These are phyloP conservation scores for Phytophthora sansomeana DNA, from an alignment of 352 stramenopile genomes.

Conservation along the genomic window DNA sequence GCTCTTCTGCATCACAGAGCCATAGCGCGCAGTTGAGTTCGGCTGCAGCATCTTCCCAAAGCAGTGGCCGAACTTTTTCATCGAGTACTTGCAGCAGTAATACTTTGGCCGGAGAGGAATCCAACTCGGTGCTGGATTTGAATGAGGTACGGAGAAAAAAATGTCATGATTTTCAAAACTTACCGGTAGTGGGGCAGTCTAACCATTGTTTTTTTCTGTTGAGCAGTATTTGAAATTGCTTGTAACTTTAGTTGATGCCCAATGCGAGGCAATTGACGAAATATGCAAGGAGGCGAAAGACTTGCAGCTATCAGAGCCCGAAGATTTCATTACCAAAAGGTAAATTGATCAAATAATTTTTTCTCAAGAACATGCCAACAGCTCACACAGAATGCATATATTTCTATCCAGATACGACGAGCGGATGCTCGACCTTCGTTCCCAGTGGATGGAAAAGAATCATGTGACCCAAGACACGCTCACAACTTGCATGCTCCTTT, in stretches of 20 bases:
- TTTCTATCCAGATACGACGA: slow-evolving; percentile 18
- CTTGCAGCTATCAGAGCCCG: slow-evolving; percentile 9
- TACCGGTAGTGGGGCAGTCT: not conserved
- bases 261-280: slow-evolving; percentile 23
- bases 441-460: slow-evolving; percentile 18
- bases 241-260: slow-evolving; percentile 13
- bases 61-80: slow-evolving; percentile 15
- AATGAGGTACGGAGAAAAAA: slow-evolving; percentile 13
- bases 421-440: slow-evolving; percentile 12
- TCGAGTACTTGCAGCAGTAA: slow-evolving; percentile 22
- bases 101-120: slow-evolving; percentile 15
- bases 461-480: slow-evolving; percentile 27
- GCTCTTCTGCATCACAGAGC: not conserved
- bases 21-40: slow-evolving; percentile 3
- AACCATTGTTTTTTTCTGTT: not conserved
- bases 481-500: slow-evolving; percentile 28
- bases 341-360: not conserved
- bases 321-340: slow-evolving; percentile 26
- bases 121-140: slow-evolving; percentile 5
- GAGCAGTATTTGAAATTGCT: slow-evolving; percentile 21
- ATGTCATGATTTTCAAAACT: not conserved
- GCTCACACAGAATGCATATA: not conserved
- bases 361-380: not conserved
- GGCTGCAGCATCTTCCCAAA: slow-evolving; percentile 8
- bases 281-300: slow-evolving; percentile 21